A percentile compares a stretch with the other conserved stretches of the same genome.
Evolutionary conservation across 257 asterid genomes (phyloP).

Genomic region (Leptodermis oblonga): DNA sequence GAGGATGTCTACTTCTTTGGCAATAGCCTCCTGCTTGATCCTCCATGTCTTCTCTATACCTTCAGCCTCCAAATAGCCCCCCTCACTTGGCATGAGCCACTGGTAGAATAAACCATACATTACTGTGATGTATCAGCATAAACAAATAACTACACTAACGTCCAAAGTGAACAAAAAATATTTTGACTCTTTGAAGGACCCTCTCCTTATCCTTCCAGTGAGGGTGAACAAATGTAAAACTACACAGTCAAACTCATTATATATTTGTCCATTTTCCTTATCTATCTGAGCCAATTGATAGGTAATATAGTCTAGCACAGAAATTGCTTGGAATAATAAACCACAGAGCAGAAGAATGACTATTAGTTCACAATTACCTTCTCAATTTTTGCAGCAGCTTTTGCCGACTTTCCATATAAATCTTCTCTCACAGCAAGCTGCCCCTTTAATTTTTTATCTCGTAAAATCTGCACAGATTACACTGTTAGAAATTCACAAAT

Average conservation of each 20-base stretch:
- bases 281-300: not conserved
- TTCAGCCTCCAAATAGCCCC: slow-evolving; percentile 72
- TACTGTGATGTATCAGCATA: not conserved
- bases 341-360: not conserved
- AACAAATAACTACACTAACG: not conserved
- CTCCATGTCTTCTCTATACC: slow-evolving; percentile 93
- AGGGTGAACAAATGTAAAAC: not conserved
- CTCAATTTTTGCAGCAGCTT: slow-evolving; percentile 80
- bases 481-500: slow-evolving; percentile 13
- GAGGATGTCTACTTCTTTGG: slow-evolving; percentile 64
- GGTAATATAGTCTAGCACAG: not conserved
- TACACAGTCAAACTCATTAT: not conserved
- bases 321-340: not conserved
- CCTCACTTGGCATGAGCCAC: slow-evolving; percentile 92
- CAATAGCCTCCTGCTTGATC: slow-evolving; percentile 70
- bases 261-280: not conserved
- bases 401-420: slow-evolving; percentile 66
- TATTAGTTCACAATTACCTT: slow-evolving; percentile 39
- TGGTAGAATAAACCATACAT: slow-evolving; percentile 23
- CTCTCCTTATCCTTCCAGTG: not conserved
- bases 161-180: not conserved
- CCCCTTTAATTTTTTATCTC: slow-evolving; percentile 84
- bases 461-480: slow-evolving; percentile 21
- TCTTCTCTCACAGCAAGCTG: slow-evolving; percentile 75
- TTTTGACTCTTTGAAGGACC: not conserved